These are phyloP conservation scores for Elaeagnus macrophylla DNA, from an alignment of 306 rosid species.

Conservation along the genomic window DNA sequence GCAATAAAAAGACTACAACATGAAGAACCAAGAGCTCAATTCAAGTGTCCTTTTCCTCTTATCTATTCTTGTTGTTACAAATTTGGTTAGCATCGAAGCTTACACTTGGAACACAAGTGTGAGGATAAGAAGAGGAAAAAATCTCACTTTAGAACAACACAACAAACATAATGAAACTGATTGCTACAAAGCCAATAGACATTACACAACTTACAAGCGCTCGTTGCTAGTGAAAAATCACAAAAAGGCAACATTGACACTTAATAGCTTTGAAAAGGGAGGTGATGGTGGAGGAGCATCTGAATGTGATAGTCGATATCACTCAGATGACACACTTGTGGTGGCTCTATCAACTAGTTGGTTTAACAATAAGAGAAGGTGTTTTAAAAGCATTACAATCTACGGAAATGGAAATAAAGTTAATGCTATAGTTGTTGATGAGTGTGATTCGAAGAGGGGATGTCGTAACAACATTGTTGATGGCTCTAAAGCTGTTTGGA, in stretches of 20 bases:
- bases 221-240: not conserved
- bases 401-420: not conserved
- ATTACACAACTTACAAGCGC: not conserved
- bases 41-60: not conserved
- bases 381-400: not conserved
- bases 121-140: not conserved
- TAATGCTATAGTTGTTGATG: not conserved
- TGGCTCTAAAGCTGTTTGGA: not conserved
- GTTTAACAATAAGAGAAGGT: not conserved
- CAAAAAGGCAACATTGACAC: not conserved
- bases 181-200: not conserved
- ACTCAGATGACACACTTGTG: not conserved
- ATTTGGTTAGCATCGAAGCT: not conserved
- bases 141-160: not conserved
- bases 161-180: not conserved
- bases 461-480: slow-evolving; percentile 1
- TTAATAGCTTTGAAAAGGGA: not conserved
- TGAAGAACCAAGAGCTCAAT: not conserved
- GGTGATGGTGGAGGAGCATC: not conserved
- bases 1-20: no score
- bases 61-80: no score
- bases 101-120: not conserved
- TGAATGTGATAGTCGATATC: not conserved
- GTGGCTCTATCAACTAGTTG: not conserved
- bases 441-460: not conserved